These are phyloP conservation scores for Phialemoniopsis sp. DNA, from an alignment of 2,329 filamentous ascomycete species.

Conservation along the genomic window DNA sequence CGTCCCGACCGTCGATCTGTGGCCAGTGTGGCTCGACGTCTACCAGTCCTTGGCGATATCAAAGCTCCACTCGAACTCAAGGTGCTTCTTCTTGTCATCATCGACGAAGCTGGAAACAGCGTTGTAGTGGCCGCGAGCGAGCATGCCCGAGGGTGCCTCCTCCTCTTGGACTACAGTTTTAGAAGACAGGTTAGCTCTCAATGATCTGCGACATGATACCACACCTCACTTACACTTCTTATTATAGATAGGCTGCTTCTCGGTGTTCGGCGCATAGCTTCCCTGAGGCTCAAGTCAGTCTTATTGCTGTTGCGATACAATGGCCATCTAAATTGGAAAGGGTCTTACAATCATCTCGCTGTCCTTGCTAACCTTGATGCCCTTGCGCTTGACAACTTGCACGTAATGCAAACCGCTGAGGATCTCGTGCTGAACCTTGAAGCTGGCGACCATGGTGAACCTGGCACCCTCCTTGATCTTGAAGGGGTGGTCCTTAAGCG, in stretches of 20 bases:
- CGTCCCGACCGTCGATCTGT: no score
- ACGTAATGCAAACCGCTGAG: constrained; percentile 94
- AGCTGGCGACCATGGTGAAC: constrained; percentile 91
- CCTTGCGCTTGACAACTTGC: constrained; percentile 87
- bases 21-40: constrained; percentile 5
- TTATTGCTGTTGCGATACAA: neutral
- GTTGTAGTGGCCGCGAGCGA: constrained; percentile 86
- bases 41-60: constrained; percentile 97
- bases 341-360: constrained; percentile 91
- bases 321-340: neutral
- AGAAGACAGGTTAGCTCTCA: neutral
- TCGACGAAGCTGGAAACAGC: constrained; percentile 89
- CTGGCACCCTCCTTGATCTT: constrained; percentile 93
- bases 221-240: constrained; percentile 74
- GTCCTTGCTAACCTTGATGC: constrained; percentile 83
- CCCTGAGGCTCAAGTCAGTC: constrained; percentile 50
- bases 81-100: constrained; percentile 86
- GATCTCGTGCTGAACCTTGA: constrained; percentile 96
- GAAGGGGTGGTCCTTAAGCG: constrained; percentile 89
- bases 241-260: constrained; percentile 77
- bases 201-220: neutral
- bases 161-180: constrained; percentile 70
- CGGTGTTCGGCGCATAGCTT: constrained; percentile 89
- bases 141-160: constrained; percentile 87
- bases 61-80: constrained; percentile 94